phyloP scores from a whole-genome alignment of 2,329 filamentous ascomycete species.

The Myriosclerotinia duriaeana region DNA sequence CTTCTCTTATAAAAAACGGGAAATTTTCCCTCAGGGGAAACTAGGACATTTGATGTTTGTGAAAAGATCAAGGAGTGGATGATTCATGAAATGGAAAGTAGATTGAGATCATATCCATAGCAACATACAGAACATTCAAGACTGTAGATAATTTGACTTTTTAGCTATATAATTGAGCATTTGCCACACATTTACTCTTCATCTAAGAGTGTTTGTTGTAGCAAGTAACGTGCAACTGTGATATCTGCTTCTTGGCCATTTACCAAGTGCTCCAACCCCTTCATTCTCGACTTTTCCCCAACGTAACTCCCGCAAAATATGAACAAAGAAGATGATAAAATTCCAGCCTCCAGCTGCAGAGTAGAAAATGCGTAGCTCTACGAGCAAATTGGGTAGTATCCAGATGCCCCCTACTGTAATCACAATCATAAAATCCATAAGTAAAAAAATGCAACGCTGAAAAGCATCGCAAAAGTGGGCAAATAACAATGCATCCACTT shows the following conservation, averaged over 20 bases:
- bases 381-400: background rate
- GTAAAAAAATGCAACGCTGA: constrained; percentile 18
- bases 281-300: background rate
- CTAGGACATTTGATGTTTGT: background rate
- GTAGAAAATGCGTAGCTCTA: background rate
- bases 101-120: background rate
- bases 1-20: background rate
- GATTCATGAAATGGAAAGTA: background rate
- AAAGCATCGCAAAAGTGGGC: constrained; percentile 17
- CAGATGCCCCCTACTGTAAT: constrained; percentile 7
- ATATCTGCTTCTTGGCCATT: background rate
- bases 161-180: constrained; percentile 5
- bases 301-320: constrained; percentile 5
- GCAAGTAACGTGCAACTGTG: background rate
- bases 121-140: background rate
- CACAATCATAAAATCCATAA: constrained; percentile 23
- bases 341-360: constrained; percentile 1
- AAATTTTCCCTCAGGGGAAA: background rate
- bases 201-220: constrained; percentile 5
- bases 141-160: background rate
- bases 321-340: constrained; percentile 16
- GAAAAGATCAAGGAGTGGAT: background rate
- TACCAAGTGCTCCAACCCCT: background rate
- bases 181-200: background rate
- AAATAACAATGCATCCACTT: constrained; percentile 16